Percentiles rank a stretch among this genome's conserved stretches.
Conservation (phyloP, 1,139 yeast genomes). For the Debaryomyces coudertii region DNA sequence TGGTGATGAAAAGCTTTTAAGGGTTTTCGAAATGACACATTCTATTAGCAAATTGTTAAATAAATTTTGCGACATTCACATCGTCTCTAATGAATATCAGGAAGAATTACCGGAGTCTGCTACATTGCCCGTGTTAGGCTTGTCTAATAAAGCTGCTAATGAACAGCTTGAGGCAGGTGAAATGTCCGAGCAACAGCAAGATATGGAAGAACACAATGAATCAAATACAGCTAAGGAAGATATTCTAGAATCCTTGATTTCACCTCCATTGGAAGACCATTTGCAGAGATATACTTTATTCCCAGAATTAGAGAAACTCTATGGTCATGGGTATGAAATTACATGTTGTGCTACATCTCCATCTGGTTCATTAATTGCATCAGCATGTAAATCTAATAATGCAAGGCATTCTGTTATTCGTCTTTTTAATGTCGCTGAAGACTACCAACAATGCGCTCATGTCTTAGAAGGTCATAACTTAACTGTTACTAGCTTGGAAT, state of each 20-base stretch:
- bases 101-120: slow-evolving; percentile 72
- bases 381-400: slow-evolving; percentile 90
- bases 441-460: slow-evolving; percentile 39
- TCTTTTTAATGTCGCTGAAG: slow-evolving; percentile 61
- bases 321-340: slow-evolving; percentile 97
- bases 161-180: slow-evolving; percentile 49
- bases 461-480: slow-evolving; percentile 67
- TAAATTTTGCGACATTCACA: slow-evolving; percentile 52
- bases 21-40: slow-evolving; percentile 90
- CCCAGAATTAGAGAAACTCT: slow-evolving; percentile 93
- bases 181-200: slow-evolving; percentile 36
- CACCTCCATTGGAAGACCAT: slow-evolving; percentile 86
- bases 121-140: slow-evolving; percentile 87
- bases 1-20: slow-evolving; percentile 91
- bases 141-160: slow-evolving; percentile 85
- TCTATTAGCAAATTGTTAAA: slow-evolving; percentile 68
- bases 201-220: slow-evolving; percentile 40
- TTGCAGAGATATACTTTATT: slow-evolving; percentile 89
- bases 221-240: slow-evolving; percentile 47
- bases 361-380: slow-evolving; percentile 68
- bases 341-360: slow-evolving; percentile 76
- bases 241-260: slow-evolving; percentile 43
- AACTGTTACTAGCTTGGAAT: slow-evolving; percentile 81
- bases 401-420: slow-evolving; percentile 85
- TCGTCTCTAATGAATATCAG: slow-evolving; percentile 24